Base-by-base conservation (phyloP, 345 rosid species). In the Syzygium jambos region DNA sequence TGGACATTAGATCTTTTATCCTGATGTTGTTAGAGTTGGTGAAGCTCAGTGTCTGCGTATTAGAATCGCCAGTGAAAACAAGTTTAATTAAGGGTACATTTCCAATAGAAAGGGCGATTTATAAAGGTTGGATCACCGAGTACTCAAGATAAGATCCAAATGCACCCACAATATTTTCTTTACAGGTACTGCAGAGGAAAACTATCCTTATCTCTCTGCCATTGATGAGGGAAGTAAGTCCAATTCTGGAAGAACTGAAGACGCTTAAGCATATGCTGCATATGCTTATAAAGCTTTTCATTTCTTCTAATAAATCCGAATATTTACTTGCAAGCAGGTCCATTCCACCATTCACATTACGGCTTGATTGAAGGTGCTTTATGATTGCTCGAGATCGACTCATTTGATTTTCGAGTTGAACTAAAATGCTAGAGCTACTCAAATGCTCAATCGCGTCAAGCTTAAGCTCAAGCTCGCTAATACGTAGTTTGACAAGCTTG, bases 41-140 rank as follows among this genome's bases (percentile, higher is more conserved):
- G 78, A 83, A 87, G 54, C 86, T 87, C 22, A 90, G 73, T 6
- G 90, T 59, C 91, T 90, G 87, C 65, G 41, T 11, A 23, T 34
- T 43, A 29, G 27, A 84, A 19, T n/a, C 61, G 23, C 25, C 49
- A 23, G 73, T 51, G 54, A 34, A n/a, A 23, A 29, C 78, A 16
- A 7, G 78, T 8, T 65, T 30, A 1, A 30, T n/a, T 51, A 2
- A 11, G 51, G n/a, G 54, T 43, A 43, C 46, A 43, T 43, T 43
- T 43, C 46, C 46, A 43, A 43, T 43, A 6, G 46, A 43, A 43
- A 43, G 46, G 46, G 46, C 46, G 46, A 43, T 43, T 43, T 43
- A 43, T 43, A 43, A 43, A 43, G 46, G 5, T 43, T 43, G 46
- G 46, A 43, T 43, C 46, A 43, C 46, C 6, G 46, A 43, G 53